Conservation (phyloP, 192 early-diverging fungal genomes). For the Rhizoclosmatium globosum region DNA sequence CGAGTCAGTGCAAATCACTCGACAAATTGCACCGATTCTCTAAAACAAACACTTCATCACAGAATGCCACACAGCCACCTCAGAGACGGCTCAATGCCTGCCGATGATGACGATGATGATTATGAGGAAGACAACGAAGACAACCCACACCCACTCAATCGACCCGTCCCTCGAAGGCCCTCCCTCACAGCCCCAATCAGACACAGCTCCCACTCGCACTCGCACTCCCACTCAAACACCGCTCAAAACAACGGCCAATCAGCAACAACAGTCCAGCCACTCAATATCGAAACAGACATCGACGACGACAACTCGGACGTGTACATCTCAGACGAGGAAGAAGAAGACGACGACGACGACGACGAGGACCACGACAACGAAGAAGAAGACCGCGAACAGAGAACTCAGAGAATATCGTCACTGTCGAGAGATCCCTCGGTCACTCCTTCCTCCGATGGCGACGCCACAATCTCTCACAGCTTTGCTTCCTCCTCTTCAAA, state of each 20-base stretch:
- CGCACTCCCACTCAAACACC: too few species aligned
- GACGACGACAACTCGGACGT: constrained; percentile 14
- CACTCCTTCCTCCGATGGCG: not conserved
- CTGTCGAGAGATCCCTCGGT: not conserved
- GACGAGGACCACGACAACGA: constrained; percentile 17
- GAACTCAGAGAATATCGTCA: not conserved
- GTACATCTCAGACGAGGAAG: not conserved
- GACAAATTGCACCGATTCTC: too few species aligned
- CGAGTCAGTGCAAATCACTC: too few species aligned
- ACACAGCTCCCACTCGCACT: too few species aligned
- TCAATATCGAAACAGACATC: too few species aligned
- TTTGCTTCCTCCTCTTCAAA: constrained; percentile 1
- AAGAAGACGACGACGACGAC: constrained; percentile 27
- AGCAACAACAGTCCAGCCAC: too few species aligned
- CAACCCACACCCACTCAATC: not conserved
- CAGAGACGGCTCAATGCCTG: not conserved
- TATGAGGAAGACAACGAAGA: not conserved
- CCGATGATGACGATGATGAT: constrained; percentile 5
- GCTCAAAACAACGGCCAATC: too few species aligned
- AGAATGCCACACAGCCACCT: too few species aligned
- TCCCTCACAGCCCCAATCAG: too few species aligned
- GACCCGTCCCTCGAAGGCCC: not conserved
- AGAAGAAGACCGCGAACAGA: not conserved
- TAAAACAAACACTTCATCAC: too few species aligned
- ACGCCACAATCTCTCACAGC: not conserved